A percentile compares a stretch with the other conserved stretches of the same genome.
Evolutionary conservation across 225 moss, liverwort and hornwort genomes (phyloP).

Genomic region (Rhytidiadelphus loreus): DNA sequence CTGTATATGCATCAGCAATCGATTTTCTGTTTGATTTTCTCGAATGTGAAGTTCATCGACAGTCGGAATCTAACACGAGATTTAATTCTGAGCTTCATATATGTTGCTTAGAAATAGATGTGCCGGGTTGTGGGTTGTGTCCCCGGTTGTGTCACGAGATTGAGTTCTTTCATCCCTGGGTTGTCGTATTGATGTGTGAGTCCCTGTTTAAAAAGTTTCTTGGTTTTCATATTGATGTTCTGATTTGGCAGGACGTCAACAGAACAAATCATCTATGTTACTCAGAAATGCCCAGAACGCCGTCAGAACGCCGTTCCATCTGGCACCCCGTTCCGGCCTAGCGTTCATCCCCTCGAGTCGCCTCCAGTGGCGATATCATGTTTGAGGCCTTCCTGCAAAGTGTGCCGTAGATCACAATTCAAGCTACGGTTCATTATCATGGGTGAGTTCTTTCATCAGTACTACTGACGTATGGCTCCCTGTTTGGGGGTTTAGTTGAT

Average conservation of each 20-base stretch:
- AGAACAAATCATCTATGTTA: not conserved
- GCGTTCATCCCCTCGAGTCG: not conserved
- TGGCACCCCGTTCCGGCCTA: too few relatives aligned
- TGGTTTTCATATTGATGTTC: not conserved
- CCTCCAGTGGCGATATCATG: not conserved
- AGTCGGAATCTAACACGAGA: not conserved
- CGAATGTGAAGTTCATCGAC: not conserved
- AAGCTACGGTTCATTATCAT: not conserved
- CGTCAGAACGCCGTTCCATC: not conserved
- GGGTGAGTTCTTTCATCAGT: not conserved
- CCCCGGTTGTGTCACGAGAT: not conserved
- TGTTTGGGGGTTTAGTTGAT: not conserved
- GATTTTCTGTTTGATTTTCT: not conserved
- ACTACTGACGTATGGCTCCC: not conserved
- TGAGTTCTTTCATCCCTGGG: not conserved
- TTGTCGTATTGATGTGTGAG: too few relatives aligned
- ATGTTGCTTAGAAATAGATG: not conserved
- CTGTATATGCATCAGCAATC: not conserved
- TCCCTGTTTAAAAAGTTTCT: not conserved
- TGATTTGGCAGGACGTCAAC: not conserved
- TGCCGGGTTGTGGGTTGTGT: not conserved
- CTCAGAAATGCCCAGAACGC: not conserved
- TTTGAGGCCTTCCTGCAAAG: not conserved
- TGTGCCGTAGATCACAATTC: not conserved
- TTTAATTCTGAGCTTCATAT: not conserved